phyloP scores from a whole-genome alignment of 352 stramenopile genomes.

The Phytophthora hibernalis region DNA sequence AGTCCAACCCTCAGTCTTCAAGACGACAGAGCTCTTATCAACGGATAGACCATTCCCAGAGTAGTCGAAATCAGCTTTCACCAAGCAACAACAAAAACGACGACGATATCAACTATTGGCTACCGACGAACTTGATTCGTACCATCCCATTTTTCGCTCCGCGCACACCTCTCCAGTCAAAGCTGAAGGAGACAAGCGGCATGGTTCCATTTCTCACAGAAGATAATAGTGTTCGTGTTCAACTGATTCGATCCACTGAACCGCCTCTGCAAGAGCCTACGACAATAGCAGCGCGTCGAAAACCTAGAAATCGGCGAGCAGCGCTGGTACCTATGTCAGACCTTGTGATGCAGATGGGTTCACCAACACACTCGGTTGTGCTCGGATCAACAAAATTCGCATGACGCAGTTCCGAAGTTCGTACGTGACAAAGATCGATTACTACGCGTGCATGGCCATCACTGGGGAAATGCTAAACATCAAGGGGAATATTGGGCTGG shows the following conservation, averaged over 20 bases:
- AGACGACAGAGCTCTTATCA: conserved; percentile 7
- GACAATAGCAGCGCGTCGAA: conserved; percentile 28
- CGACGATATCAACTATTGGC: conserved; percentile 66
- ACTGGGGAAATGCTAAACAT: conserved; percentile 85
- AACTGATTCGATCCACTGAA: conserved; percentile 79
- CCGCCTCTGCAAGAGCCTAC: conserved; percentile 69
- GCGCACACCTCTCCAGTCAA: conserved; percentile 72
- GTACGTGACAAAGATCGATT: conserved; percentile 88
- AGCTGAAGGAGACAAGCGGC: conserved; percentile 80
- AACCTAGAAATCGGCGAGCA: conserved; percentile 45
- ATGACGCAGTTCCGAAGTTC: conserved; percentile 84
- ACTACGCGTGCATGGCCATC: conserved; percentile 85
- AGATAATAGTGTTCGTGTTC: conserved; percentile 76
- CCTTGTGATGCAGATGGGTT: conserved; percentile 47
- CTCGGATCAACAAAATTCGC: conserved; percentile 79
- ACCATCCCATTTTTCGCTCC: conserved; percentile 82
- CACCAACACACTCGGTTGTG: conserved; percentile 53
- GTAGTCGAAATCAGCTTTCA: neutral
- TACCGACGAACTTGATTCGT: conserved; percentile 80
- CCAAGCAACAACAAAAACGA: conserved; percentile 14
- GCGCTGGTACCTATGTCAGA: conserved; percentile 54
- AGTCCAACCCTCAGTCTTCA: conserved; percentile 20
- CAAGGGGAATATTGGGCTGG: conserved; percentile 84
- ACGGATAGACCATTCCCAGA: conserved; percentile 14
- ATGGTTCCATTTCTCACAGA: conserved; percentile 70